phyloP scores from a whole-genome alignment of 331 rosid species.

The Cydonia oblonga region DNA sequence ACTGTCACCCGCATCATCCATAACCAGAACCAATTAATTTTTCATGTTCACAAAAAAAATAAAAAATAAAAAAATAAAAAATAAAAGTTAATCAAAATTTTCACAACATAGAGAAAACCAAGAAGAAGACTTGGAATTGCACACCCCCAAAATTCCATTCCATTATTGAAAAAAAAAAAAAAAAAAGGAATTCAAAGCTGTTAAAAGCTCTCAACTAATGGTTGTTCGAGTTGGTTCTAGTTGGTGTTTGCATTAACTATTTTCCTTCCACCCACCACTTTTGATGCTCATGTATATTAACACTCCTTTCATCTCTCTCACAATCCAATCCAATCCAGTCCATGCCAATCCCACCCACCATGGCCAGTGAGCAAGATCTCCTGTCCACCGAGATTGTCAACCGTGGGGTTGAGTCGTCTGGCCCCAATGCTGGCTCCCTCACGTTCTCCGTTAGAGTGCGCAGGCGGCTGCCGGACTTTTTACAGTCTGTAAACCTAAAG shows the following conservation, averaged over 20 bases:
- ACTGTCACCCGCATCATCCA: not conserved
- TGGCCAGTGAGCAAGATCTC: constrained; percentile 67
- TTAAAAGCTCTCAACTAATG: constrained; percentile 55
- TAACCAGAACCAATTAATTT: not conserved
- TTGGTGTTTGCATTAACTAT: constrained; percentile 63
- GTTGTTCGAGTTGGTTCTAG: constrained; percentile 35
- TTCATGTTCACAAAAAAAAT: not conserved
- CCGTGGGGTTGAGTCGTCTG: constrained; percentile 71
- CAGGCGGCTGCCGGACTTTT: constrained; percentile 75
- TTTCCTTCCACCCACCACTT: constrained; percentile 41
- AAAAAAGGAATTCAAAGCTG: constrained; percentile 39
- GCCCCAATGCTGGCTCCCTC: constrained; percentile 87
- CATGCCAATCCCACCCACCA: constrained; percentile 6
- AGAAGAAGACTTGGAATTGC: not conserved
- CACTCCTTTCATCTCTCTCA: not conserved
- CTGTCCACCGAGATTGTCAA: constrained; percentile 85
- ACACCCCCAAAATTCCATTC: constrained; percentile 4
- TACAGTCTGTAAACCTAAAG: constrained; percentile 87
- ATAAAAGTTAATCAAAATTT: too few relatives aligned
- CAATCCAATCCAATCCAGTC: not conserved
- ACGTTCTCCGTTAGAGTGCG: constrained; percentile 82
- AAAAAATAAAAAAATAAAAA: too few relatives aligned
- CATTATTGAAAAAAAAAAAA: constrained; percentile 37
- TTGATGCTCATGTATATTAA: constrained; percentile 1
- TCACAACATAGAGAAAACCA: not conserved